These are phyloP conservation scores for Fusarium pseudograminearum DNA, from an alignment of 2,329 filamentous ascomycete species.

Conservation along the genomic window DNA sequence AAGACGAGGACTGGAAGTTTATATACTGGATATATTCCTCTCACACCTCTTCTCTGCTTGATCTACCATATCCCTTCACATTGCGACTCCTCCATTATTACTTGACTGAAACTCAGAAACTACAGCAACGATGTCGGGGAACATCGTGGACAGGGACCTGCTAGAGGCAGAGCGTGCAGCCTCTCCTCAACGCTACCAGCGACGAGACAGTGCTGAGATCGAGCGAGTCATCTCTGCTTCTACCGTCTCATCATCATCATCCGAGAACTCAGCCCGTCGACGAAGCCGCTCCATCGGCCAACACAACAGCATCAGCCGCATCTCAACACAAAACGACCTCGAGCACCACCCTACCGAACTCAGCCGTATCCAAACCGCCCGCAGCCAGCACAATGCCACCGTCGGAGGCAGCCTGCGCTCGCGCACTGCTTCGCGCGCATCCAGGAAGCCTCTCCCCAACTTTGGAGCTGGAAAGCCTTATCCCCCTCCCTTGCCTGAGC, in stretches of 20 bases:
- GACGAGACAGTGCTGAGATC: conserved; percentile 65
- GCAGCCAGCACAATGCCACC: conserved; percentile 77
- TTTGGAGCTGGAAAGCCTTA: conserved; percentile 82
- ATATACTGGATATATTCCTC: conserved; percentile 16
- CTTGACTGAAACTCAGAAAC: background rate
- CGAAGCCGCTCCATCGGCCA: conserved; percentile 41
- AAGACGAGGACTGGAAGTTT: conserved; percentile 4
- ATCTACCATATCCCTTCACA: background rate
- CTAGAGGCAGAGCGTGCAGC: conserved; percentile 67
- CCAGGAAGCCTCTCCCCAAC: conserved; percentile 70
- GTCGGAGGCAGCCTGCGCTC: conserved; percentile 66
- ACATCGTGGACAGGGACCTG: conserved; percentile 67
- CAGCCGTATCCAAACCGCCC: conserved; percentile 76
- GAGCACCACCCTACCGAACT: conserved; percentile 77
- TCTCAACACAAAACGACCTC: conserved; percentile 75
- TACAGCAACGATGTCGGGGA: conserved; percentile 55
- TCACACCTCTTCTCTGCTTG: background rate
- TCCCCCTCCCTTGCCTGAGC: conserved; percentile 75
- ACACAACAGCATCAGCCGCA: conserved; percentile 66
- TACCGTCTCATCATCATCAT: conserved; percentile 62
- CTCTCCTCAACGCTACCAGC: conserved; percentile 55
- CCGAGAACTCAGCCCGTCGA: conserved; percentile 48
- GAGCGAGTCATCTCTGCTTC: conserved; percentile 69
- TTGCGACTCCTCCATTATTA: background rate
- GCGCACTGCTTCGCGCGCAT: conserved; percentile 60